Evolutionary conservation across 495 filamentous ascomycete genomes (phyloP).

Genomic region (Cudoniella acicularis): DNA sequence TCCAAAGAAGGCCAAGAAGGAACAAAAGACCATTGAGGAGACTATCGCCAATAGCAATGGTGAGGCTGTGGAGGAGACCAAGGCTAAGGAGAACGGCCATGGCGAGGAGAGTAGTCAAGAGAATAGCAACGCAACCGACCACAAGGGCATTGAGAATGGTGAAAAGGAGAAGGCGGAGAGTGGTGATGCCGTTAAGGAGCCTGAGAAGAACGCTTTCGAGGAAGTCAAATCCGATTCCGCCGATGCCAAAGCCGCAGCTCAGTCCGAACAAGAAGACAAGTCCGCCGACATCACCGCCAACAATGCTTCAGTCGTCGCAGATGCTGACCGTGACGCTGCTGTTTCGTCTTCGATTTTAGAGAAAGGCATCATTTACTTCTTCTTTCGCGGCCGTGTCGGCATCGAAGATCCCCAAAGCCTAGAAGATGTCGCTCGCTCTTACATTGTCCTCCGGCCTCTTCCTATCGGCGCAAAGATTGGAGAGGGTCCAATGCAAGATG

Average conservation of each 20-base stretch:
- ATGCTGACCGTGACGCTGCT: conserved; percentile 43
- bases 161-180: neutral
- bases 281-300: conserved; percentile 10
- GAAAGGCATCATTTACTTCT: conserved; percentile 94
- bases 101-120: neutral
- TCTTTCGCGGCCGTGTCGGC: conserved; percentile 73
- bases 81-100: neutral
- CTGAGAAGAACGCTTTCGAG: conserved; percentile 15
- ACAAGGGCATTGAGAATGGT: neutral
- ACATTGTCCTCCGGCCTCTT: conserved; percentile 77
- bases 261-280: conserved; percentile 15
- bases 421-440: conserved; percentile 72
- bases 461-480: conserved; percentile 64
- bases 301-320: conserved; percentile 14
- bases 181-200: neutral
- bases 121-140: neutral
- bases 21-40: conserved; percentile 10
- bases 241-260: neutral
- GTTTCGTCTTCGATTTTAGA: conserved; percentile 77
- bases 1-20: conserved; percentile 2
- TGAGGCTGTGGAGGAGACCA: conserved; percentile 1
- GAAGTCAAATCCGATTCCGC: conserved; percentile 9
- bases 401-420: conserved; percentile 68
- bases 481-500: conserved; percentile 59
- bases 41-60: neutral